Conservation (phyloP, 306 rosid species). For the Quercus robur region DNA sequence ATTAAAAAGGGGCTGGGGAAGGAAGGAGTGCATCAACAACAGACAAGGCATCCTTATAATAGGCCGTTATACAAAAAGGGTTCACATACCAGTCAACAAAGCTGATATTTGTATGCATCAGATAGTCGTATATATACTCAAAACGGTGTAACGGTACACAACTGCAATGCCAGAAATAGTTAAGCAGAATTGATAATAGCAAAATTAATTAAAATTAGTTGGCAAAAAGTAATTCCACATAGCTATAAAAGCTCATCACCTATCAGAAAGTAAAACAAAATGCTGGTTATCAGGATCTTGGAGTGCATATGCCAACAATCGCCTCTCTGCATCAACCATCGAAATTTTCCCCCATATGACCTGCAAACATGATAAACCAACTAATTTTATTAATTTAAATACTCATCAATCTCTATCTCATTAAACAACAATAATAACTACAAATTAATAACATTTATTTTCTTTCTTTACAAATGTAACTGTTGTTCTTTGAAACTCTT, state of each 20-base stretch:
- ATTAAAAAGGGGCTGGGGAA: constrained; percentile 3
- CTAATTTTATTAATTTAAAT: constrained; percentile 18
- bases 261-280: constrained; percentile 92
- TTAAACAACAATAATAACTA: neutral
- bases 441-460: neutral
- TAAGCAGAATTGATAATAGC: constrained; percentile 24
- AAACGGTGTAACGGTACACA: constrained; percentile 83
- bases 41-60: neutral
- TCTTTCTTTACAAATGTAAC: too few relatives aligned
- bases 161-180: constrained; percentile 56
- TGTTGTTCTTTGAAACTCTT: too few relatives aligned
- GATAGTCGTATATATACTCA: constrained; percentile 73
- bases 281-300: constrained; percentile 90
- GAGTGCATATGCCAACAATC: constrained; percentile 84
- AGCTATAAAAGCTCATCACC: constrained; percentile 42
- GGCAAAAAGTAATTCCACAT: constrained; percentile 18
- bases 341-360: constrained; percentile 99
- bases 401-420: neutral
- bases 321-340: constrained; percentile 97
- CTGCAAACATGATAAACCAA: constrained; percentile 43
- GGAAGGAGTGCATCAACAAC: constrained; percentile 13
- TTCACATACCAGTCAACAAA: constrained; percentile 81
- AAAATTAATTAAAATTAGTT: constrained; percentile 19
- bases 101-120: constrained; percentile 87
- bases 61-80: neutral